These are phyloP conservation scores for Turritis glabra DNA, from an alignment of 345 rosid genomes.

Conservation along the genomic window DNA sequence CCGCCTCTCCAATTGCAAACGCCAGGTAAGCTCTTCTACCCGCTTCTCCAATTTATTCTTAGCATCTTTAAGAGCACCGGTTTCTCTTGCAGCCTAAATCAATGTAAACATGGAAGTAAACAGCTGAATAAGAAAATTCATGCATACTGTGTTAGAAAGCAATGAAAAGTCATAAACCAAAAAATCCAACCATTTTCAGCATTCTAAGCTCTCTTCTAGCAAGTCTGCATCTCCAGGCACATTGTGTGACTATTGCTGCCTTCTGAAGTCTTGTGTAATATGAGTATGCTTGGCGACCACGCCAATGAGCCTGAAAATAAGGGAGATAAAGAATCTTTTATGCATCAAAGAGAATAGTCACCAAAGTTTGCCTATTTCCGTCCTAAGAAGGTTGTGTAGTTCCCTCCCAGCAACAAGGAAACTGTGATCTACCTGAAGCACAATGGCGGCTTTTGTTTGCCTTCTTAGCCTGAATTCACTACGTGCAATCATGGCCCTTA, in stretches of 20 bases:
- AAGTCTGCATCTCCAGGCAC: conserved; percentile 95
- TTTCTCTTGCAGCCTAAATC: conserved; percentile 86
- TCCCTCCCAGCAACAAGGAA: conserved; percentile 4
- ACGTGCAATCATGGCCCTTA: conserved; percentile 86
- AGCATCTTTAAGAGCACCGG: conserved; percentile 93
- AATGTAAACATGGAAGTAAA: conserved; percentile 15
- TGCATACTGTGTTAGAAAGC: background rate
- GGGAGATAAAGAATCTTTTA: conserved; percentile 28
- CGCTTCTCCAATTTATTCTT: conserved; percentile 96
- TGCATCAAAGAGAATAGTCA: conserved; percentile 25
- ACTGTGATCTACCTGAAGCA: conserved; percentile 61
- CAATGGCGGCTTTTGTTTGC: conserved; percentile 75
- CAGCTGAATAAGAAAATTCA: conserved; percentile 27
- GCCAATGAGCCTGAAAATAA: conserved; percentile 65
- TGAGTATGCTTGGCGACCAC: conserved; percentile 57
- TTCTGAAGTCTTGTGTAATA: conserved; percentile 77
- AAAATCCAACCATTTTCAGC: conserved; percentile 76
- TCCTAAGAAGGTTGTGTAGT: conserved; percentile 13
- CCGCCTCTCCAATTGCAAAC: conserved; percentile 90
- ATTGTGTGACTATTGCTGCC: conserved; percentile 80
- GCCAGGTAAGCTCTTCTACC: conserved; percentile 98
- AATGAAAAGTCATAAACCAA: conserved; percentile 15
- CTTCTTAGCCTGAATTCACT: conserved; percentile 78
- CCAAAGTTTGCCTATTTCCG: conserved; percentile 13
- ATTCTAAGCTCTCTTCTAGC: conserved; percentile 91